phyloP scores from a whole-genome alignment of 106 monocot species.

The Dactylorhiza incarnata region DNA sequence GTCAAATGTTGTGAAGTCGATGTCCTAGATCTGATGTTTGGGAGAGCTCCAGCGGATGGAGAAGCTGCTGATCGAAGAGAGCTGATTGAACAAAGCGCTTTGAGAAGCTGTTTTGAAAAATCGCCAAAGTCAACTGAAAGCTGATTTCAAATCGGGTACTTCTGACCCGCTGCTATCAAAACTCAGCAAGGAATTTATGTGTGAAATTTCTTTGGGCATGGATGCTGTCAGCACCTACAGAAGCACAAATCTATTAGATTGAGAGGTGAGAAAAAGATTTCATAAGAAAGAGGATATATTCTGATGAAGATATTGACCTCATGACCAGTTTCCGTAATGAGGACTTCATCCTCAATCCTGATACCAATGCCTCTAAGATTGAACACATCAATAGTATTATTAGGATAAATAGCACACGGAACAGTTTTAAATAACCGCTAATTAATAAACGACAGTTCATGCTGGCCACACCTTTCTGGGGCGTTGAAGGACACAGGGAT shows the following conservation, averaged over 20 bases:
- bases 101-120: too few relatives aligned
- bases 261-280: not conserved
- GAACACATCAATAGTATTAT: slow-evolving; percentile 1
- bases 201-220: slow-evolving; percentile 66
- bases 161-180: slow-evolving; percentile 6
- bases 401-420: not conserved
- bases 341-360: slow-evolving; percentile 95
- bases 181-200: slow-evolving; percentile 46
- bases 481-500: slow-evolving; percentile 52
- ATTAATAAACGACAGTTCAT: not conserved
- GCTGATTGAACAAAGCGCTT: too few relatives aligned
- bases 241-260: not conserved
- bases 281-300: not conserved
- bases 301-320: slow-evolving; percentile 37
- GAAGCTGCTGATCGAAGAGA: too few relatives aligned
- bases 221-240: slow-evolving; percentile 64
- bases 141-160: slow-evolving; percentile 12
- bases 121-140: slow-evolving; percentile 8
- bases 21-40: too few relatives aligned
- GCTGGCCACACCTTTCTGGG: slow-evolving; percentile 42
- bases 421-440: not conserved
- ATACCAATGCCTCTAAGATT: slow-evolving; percentile 78
- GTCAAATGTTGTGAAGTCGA: too few relatives aligned
- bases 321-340: slow-evolving; percentile 82
- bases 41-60: too few relatives aligned